phyloP scores from a whole-genome alignment of 495 filamentous ascomycete species.

The Tuber calosporum region DNA sequence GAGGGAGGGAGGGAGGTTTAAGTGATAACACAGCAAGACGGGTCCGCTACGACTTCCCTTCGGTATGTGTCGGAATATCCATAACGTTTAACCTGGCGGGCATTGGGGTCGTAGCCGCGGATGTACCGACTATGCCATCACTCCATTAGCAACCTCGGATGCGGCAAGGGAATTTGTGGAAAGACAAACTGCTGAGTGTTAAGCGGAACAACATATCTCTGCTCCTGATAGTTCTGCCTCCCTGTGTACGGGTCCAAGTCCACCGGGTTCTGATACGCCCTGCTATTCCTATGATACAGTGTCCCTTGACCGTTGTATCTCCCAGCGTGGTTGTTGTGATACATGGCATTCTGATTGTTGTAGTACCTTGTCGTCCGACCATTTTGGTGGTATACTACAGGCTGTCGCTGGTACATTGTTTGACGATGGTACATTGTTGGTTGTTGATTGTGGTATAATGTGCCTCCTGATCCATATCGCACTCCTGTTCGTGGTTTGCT shows the following conservation, averaged over 20 bases:
- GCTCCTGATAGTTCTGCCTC: not conserved
- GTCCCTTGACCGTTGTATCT: not conserved
- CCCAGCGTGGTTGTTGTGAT: not conserved
- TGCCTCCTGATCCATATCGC: not conserved
- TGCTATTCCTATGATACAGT: not conserved
- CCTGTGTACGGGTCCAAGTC: not conserved
- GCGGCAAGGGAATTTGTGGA: not conserved
- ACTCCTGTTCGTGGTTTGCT: not conserved
- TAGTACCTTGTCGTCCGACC: not conserved
- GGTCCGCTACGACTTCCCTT: not conserved
- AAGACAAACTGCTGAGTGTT: not conserved
- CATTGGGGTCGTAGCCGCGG: not conserved
- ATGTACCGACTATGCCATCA: not conserved
- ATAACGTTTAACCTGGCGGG: not conserved
- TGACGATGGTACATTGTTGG: not conserved
- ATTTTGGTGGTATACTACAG: not conserved
- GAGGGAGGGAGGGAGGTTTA: too few relatives aligned
- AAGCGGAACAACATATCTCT: not conserved
- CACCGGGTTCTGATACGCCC: not conserved
- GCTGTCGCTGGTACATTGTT: not conserved
- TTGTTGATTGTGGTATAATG: not conserved
- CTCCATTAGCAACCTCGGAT: not conserved
- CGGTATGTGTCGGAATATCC: not conserved
- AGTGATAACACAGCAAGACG: not conserved
- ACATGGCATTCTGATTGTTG: not conserved